Percentiles rank a stretch among this genome's conserved stretches.
These are phyloP conservation scores for Lactarius psammicola DNA, from an alignment of 768 basidiomycete species.

Conservation along the genomic window DNA sequence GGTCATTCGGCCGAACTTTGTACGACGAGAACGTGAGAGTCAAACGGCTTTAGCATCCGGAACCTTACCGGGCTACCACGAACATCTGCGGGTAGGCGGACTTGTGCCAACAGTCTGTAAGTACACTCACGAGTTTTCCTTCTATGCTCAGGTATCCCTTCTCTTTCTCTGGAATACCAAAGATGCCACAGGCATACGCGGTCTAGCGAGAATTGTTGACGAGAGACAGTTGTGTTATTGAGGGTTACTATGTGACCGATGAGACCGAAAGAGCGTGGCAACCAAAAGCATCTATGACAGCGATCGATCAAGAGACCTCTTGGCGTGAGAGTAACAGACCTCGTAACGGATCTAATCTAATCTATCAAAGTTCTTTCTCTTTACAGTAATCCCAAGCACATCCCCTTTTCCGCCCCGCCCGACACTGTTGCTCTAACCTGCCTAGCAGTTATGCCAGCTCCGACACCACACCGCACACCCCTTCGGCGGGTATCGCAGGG, in stretches of 20 bases:
- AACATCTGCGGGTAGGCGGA: not conserved
- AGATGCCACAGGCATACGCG: not conserved
- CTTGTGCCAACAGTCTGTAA: too few relatives aligned
- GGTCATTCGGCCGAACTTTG: not conserved
- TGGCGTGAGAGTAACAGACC: not conserved
- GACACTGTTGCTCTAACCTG: not conserved
- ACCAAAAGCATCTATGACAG: not conserved
- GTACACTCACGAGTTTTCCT: too few relatives aligned
- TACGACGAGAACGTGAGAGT: not conserved
- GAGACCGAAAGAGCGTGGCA: too few relatives aligned
- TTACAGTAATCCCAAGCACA: too few relatives aligned
- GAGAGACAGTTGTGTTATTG: too few relatives aligned
- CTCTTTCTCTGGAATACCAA: not conserved
- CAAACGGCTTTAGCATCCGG: not conserved
- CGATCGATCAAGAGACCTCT: not conserved
- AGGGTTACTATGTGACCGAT: too few relatives aligned
- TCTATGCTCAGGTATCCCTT: not conserved
- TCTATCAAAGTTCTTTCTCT: not conserved
- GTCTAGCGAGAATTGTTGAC: not conserved
- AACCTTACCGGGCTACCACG: not conserved
- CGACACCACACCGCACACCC: conserved; percentile 71
- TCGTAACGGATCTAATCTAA: not conserved
- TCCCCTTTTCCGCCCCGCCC: not conserved
- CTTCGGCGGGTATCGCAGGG: conserved; percentile 89
- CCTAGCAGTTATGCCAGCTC: conserved; percentile 24